Evolutionary conservation across 202 grass and related monocot species (phyloP).

Genomic region (Schoenoplectus tabernaemontani): DNA sequence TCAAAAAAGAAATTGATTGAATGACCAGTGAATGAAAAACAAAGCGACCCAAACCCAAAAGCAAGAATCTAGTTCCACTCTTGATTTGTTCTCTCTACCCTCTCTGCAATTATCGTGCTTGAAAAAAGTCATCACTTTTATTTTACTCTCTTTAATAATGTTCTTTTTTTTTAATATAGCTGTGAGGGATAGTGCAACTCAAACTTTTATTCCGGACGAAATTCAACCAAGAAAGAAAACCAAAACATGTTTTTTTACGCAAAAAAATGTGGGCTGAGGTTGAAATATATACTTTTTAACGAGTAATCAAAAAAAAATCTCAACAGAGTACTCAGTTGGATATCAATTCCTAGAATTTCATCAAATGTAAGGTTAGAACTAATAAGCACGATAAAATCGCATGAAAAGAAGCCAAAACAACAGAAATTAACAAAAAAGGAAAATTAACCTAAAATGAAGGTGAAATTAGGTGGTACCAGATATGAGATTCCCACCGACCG

Average conservation of each 20-base stretch:
- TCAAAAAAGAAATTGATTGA: neutral
- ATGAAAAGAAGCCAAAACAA: neutral
- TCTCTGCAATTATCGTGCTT: neutral
- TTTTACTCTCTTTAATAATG: neutral
- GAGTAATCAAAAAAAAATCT: no score
- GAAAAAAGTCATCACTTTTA: no score
- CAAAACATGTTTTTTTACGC: neutral
- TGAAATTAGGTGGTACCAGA: constrained; percentile 44
- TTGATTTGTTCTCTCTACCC: neutral
- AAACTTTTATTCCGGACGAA: neutral
- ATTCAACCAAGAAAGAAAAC: neutral
- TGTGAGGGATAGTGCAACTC: neutral
- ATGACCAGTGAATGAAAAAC: neutral
- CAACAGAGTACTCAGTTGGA: no score
- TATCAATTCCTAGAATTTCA: no score
- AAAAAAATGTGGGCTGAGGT: neutral
- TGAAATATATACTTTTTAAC: neutral
- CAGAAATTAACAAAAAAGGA: neutral
- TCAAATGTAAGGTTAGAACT: no score
- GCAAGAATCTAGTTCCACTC: constrained; percentile 11
- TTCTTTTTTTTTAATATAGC: neutral
- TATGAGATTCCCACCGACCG: constrained; percentile 96
- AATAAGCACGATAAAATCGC: neutral
- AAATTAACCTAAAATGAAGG: neutral
- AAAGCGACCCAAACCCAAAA: neutral